These are phyloP conservation scores for Dissoconium aciculare DNA, from an alignment of 2,329 filamentous ascomycete species.

Conservation along the genomic window DNA sequence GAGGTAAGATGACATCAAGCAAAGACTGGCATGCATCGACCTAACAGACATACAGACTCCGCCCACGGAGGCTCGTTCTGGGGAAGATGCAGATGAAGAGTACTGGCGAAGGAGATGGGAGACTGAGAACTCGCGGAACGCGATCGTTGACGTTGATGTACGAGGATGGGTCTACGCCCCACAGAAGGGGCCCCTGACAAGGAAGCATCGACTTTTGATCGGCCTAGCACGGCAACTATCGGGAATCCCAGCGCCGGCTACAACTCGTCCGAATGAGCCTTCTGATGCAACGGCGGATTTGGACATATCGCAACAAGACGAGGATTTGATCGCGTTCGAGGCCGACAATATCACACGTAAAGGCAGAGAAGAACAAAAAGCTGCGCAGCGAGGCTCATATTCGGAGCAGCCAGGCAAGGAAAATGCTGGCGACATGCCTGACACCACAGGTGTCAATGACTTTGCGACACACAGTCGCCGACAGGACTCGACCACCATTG, in stretches of 20 bases:
- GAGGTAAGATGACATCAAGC: too few relatives aligned
- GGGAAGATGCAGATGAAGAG: too few relatives aligned
- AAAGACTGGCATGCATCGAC: too few relatives aligned
- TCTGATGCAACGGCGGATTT: slow-evolving; percentile 25
- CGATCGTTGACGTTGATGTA: slow-evolving; percentile 85
- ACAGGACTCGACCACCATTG: too few relatives aligned
- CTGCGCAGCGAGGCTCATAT: slow-evolving; percentile 55
- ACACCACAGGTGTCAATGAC: neutral
- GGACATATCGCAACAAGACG: slow-evolving; percentile 32
- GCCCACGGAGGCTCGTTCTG: too few relatives aligned
- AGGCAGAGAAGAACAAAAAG: slow-evolving; percentile 51
- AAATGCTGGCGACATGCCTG: too few relatives aligned
- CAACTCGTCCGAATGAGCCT: slow-evolving; percentile 20
- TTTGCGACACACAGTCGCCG: too few relatives aligned
- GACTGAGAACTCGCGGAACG: slow-evolving; percentile 62
- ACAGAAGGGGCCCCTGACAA: slow-evolving; percentile 66
- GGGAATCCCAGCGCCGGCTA: slow-evolving; percentile 58
- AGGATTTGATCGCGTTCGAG: slow-evolving; percentile 56
- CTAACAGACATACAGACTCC: slow-evolving; percentile 2
- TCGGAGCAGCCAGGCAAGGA: slow-evolving; percentile 47
- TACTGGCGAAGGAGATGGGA: slow-evolving; percentile 72
- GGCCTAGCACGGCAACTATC: slow-evolving; percentile 77
- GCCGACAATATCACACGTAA: slow-evolving; percentile 60
- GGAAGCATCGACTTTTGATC: slow-evolving; percentile 74
- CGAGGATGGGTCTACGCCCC: slow-evolving; percentile 90